Conservation (phyloP, 2,329 filamentous ascomycete genomes). For the Scleromitrula shiraiana region DNA sequence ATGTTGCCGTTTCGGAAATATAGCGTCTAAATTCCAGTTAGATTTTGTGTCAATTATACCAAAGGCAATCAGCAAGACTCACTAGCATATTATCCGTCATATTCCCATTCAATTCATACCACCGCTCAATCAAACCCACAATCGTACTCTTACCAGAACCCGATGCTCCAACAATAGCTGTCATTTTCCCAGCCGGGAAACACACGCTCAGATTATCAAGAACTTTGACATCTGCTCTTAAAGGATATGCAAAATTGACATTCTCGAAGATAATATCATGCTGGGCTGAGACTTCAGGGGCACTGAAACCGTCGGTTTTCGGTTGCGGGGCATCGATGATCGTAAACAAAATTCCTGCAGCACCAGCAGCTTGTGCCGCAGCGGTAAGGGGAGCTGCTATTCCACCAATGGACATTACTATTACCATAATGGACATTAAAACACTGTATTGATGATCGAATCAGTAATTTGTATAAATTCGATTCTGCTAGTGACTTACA, state of each 20-base stretch:
- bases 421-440: constrained; percentile 25
- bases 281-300: constrained; percentile 41
- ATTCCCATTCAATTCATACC: constrained; percentile 51
- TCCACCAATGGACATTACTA: constrained; percentile 46
- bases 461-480: not conserved
- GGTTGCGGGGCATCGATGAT: constrained; percentile 34
- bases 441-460: constrained; percentile 38
- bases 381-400: constrained; percentile 52
- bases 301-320: constrained; percentile 34
- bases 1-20: constrained; percentile 19
- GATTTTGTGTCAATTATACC: not conserved
- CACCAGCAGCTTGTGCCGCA: constrained; percentile 31
- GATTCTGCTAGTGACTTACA: constrained; percentile 34
- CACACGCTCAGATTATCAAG: constrained; percentile 50
- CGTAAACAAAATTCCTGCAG: constrained; percentile 32
- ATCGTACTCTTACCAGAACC: constrained; percentile 70
- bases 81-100: constrained; percentile 26
- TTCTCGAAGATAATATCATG: constrained; percentile 53
- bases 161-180: constrained; percentile 66
- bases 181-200: constrained; percentile 57
- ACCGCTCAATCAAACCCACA: constrained; percentile 61
- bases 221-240: constrained; percentile 54
- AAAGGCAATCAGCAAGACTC: not conserved
- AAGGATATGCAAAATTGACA: constrained; percentile 68
- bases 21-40: constrained; percentile 14